Percentiles rank a stretch among this genome's conserved stretches.
Conservation (phyloP, 345 rosid genomes). For the Eutrema yunnanense region DNA sequence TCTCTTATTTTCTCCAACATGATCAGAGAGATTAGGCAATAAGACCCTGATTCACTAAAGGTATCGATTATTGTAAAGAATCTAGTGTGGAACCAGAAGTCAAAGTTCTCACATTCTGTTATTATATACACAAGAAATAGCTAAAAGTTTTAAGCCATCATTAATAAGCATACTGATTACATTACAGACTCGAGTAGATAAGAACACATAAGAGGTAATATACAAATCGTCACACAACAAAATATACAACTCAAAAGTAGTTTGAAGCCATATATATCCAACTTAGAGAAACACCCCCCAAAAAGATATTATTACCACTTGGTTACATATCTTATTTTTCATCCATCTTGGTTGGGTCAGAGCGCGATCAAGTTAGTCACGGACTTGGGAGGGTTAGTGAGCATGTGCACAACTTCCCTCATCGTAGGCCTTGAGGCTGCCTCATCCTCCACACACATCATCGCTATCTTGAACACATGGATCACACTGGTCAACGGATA, state of each 20-base stretch:
- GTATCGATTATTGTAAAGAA: not conserved
- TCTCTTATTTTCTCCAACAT: not conserved
- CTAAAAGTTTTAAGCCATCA: not conserved
- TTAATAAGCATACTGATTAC: not conserved
- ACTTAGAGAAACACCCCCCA: constrained; percentile 3
- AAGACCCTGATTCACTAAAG: not conserved
- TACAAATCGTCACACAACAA: constrained; percentile 21
- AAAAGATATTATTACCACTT: not conserved
- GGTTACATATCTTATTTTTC: constrained; percentile 11
- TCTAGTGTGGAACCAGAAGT: not conserved
- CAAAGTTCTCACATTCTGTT: not conserved
- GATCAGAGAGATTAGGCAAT: not conserved
- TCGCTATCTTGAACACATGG: constrained; percentile 68
- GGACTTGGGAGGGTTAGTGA: constrained; percentile 52
- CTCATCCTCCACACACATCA: constrained; percentile 79
- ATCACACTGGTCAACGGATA: constrained; percentile 49
- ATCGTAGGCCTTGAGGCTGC: constrained; percentile 68
- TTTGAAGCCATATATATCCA: not conserved
- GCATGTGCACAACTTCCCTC: constrained; percentile 89
- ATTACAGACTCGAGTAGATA: not conserved
- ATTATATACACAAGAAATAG: not conserved
- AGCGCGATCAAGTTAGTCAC: constrained; percentile 36
- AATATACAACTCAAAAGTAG: not conserved
- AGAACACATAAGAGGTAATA: constrained; percentile 8
- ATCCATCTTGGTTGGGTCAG: not conserved